These are phyloP conservation scores for Physaria fendleri DNA, from an alignment of 345 rosid species.

Conservation along the genomic window DNA sequence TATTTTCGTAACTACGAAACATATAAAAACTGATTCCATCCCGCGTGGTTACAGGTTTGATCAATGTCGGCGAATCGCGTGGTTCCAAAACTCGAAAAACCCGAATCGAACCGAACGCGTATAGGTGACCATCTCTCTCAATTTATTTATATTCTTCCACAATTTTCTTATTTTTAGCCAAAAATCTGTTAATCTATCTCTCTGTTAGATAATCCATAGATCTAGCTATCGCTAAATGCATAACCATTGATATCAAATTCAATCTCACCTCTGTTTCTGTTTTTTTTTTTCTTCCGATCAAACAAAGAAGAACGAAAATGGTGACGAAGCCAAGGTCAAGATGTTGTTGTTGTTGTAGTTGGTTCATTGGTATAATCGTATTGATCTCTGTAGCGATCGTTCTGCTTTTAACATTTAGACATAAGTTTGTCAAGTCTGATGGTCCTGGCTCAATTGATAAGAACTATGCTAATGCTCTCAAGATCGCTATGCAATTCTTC, in stretches of 20 bases:
- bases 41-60: conserved; percentile 30
- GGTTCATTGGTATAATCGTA: conserved; percentile 51
- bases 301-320: conserved; percentile 32
- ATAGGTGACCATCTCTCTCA: too few species aligned
- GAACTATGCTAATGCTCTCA: conserved; percentile 70
- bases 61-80: conserved; percentile 20
- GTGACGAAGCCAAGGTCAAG: conserved; percentile 48
- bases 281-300: neutral
- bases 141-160: neutral
- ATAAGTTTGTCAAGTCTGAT: conserved; percentile 32
- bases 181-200: neutral
- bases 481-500: conserved; percentile 79
- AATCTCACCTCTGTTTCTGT: neutral
- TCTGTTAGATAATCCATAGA: neutral
- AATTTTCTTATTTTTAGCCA: neutral
- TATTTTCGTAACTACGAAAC: neutral
- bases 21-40: conserved; percentile 10
- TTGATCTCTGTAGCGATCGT: conserved; percentile 48
- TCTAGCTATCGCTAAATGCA: conserved; percentile 8
- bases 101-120: too few species aligned
- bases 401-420: conserved; percentile 40
- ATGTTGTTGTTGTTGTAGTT: conserved; percentile 49
- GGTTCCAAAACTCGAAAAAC: too few species aligned
- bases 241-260: conserved; percentile 1
- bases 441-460: conserved; percentile 62